A percentile compares a stretch with the other conserved stretches of the same genome.
Conservation (phyloP, 345 rosid genomes). For the Lenwebbia sp. region DNA sequence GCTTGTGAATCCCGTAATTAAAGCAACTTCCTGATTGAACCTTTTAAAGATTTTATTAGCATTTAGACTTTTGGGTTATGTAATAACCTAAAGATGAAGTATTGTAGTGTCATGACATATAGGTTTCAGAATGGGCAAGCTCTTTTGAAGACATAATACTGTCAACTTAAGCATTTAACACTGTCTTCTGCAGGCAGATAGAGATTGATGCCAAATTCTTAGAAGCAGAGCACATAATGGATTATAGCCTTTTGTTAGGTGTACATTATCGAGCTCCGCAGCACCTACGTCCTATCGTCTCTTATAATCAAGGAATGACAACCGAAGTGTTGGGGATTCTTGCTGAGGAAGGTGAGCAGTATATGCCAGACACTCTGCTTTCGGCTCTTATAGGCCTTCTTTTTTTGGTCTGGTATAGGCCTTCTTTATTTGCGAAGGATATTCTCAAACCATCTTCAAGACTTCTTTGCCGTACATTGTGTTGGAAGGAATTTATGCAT, state of each 20-base stretch:
- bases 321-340: constrained; percentile 72
- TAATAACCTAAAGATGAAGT: not conserved
- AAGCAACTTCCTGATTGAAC: not conserved
- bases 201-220: constrained; percentile 77
- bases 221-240: constrained; percentile 86
- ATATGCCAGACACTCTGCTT: not conserved
- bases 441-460: not conserved
- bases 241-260: constrained; percentile 95
- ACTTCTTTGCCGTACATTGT: not conserved
- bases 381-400: not conserved
- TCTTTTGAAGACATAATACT: not conserved
- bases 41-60: not conserved
- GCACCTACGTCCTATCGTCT: constrained; percentile 43
- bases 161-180: not conserved
- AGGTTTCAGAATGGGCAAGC: not conserved
- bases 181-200: constrained; percentile 50
- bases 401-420: not conserved
- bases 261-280: constrained; percentile 99
- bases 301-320: constrained; percentile 26
- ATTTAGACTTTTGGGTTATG: no score
- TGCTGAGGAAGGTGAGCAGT: constrained; percentile 70
- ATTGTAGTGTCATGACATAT: not conserved
- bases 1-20: not conserved
- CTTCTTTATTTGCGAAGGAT: not conserved
- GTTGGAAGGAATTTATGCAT: not conserved